Percentiles rank a stretch among this genome's conserved stretches.
Evolutionary conservation across 768 basidiomycete species (phyloP).

Genomic region (Agaricus bisporus): DNA sequence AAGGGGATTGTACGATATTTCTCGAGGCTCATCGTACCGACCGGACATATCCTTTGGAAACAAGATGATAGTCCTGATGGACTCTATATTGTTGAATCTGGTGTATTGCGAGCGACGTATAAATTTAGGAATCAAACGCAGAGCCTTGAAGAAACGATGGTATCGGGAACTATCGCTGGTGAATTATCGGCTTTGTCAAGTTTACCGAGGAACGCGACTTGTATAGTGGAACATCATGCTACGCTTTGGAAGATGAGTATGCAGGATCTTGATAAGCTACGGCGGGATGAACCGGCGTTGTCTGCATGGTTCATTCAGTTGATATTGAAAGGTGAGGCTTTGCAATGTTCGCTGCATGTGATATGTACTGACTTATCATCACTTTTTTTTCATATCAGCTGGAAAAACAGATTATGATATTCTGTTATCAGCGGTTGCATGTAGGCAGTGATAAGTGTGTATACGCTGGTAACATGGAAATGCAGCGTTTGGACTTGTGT

Average conservation of each 20-base stretch:
- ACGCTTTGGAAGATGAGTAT: constrained; percentile 77
- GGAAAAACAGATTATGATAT: constrained; percentile 67
- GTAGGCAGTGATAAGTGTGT: constrained; percentile 18
- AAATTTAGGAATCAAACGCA: constrained; percentile 64
- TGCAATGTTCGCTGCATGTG: neutral
- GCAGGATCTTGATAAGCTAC: constrained; percentile 52
- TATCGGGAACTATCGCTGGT: constrained; percentile 87
- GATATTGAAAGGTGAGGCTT: constrained; percentile 62
- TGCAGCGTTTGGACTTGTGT: too few relatives aligned
- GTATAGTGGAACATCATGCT: constrained; percentile 67
- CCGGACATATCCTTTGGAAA: constrained; percentile 64
- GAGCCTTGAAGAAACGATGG: constrained; percentile 84
- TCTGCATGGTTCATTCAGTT: constrained; percentile 62
- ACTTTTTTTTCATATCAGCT: constrained; percentile 26
- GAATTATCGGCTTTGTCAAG: constrained; percentile 83
- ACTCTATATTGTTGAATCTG: constrained; percentile 84
- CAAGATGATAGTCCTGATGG: constrained; percentile 76
- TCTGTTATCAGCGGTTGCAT: constrained; percentile 43
- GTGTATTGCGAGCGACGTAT: constrained; percentile 81
- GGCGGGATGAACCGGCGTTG: constrained; percentile 60
- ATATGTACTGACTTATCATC: neutral
- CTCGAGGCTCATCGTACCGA: constrained; percentile 48
- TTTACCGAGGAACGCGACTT: constrained; percentile 78
- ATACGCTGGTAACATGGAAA: too few relatives aligned
- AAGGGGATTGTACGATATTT: constrained; percentile 67